Conservation (phyloP, 768 basidiomycete genomes). For the Daedaleopsis nitida region DNA sequence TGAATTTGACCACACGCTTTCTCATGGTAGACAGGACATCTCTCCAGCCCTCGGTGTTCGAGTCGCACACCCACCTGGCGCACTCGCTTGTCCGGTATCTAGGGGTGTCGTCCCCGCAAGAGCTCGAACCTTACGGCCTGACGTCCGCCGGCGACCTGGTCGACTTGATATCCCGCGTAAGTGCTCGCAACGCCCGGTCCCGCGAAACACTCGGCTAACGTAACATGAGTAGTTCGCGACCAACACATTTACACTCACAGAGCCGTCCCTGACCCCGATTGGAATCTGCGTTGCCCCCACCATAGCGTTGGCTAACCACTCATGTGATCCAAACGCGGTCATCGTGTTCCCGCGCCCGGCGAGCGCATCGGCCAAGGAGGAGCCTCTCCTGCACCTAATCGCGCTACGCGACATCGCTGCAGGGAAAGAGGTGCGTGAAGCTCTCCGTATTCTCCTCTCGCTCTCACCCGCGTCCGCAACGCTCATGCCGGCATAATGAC, state of each 20-base stretch:
- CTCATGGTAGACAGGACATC: slow-evolving; percentile 53
- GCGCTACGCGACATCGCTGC: slow-evolving; percentile 63
- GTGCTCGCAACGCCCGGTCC: slow-evolving; percentile 22
- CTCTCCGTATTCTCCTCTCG: neutral
- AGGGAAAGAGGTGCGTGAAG: slow-evolving; percentile 67
- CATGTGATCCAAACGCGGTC: slow-evolving; percentile 85
- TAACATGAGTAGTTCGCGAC: slow-evolving; percentile 69
- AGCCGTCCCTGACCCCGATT: slow-evolving; percentile 74
- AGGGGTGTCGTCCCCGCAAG: slow-evolving; percentile 56
- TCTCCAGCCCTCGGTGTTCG: slow-evolving; percentile 48
- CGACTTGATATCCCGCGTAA: slow-evolving; percentile 70
- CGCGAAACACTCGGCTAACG: neutral
- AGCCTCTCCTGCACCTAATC: slow-evolving; percentile 72
- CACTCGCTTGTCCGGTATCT: slow-evolving; percentile 77
- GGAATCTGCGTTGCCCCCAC: slow-evolving; percentile 84
- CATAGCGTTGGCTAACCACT: slow-evolving; percentile 85
- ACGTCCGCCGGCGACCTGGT: slow-evolving; percentile 63
- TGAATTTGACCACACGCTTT: slow-evolving; percentile 5
- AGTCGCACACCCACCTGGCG: slow-evolving; percentile 69
- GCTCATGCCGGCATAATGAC: neutral
- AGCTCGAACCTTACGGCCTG: slow-evolving; percentile 60
- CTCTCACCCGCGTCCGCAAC: neutral
- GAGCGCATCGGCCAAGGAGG: slow-evolving; percentile 36
- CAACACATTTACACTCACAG: slow-evolving; percentile 87
- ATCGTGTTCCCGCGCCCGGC: slow-evolving; percentile 81